phyloP scores from a whole-genome alignment of 23 red algal genomes.

The Agarophyton chilense region DNA sequence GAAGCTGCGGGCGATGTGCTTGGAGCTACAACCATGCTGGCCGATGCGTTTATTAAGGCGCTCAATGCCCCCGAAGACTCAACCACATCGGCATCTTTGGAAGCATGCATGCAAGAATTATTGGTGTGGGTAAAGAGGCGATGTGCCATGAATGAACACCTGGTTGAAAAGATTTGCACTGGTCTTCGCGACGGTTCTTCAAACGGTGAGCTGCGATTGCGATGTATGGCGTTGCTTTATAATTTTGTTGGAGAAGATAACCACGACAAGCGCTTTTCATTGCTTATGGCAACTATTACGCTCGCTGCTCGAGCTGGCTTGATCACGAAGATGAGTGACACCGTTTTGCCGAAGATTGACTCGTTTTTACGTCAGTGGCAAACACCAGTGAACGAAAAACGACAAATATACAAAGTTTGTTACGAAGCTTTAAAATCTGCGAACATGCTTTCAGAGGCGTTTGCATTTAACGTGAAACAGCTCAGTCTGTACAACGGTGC shows the following conservation, averaged over 20 bases:
- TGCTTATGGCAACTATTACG: constrained; percentile 49
- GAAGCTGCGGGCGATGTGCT: constrained; percentile 26
- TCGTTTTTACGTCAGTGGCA: constrained; percentile 64
- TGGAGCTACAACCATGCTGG: constrained; percentile 17
- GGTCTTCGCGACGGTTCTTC: constrained; percentile 35
- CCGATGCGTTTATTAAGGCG: constrained; percentile 51
- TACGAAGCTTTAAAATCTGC: constrained; percentile 63
- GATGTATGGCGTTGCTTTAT: constrained; percentile 72
- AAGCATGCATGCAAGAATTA: constrained; percentile 82
- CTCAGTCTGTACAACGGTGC: constrained; percentile 72
- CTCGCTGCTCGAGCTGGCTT: constrained; percentile 42
- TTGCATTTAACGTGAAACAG: constrained; percentile 77
- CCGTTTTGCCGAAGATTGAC: constrained; percentile 54
- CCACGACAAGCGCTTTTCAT: constrained; percentile 34
- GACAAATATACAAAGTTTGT: constrained; percentile 66
- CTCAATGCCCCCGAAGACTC: constrained; percentile 33
- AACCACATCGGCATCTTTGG: constrained; percentile 19
- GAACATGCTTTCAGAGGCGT: constrained; percentile 45
- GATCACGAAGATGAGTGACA: constrained; percentile 50
- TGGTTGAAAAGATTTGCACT: constrained; percentile 40
- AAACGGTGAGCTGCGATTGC: constrained; percentile 54
- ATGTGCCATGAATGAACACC: constrained; percentile 47
- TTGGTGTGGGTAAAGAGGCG: constrained; percentile 43
- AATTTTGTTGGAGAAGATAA: constrained; percentile 70
- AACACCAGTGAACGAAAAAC: constrained; percentile 25